These are phyloP conservation scores for Podila horticola DNA, from an alignment of 192 early-diverging fungal species.

Conservation along the genomic window DNA sequence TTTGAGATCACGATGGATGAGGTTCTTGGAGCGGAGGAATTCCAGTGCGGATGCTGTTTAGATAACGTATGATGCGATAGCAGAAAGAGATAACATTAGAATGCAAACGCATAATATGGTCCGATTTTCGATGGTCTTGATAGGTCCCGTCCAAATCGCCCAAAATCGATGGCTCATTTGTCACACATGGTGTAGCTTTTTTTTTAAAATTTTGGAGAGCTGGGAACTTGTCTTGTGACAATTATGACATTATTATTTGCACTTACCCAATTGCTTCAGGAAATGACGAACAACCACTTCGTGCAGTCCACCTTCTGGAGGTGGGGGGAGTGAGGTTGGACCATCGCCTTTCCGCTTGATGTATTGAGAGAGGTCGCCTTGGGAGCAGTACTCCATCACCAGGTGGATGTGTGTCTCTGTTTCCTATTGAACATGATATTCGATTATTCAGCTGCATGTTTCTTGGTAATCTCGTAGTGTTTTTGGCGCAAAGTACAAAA, in stretches of 20 bases:
- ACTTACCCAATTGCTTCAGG: slow-evolving; percentile 82
- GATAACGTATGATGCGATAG: slow-evolving; percentile 1
- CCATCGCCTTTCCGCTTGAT: slow-evolving; percentile 76
- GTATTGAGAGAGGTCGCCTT: slow-evolving; percentile 93
- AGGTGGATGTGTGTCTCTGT: slow-evolving; percentile 94
- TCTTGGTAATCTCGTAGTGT: too few species aligned
- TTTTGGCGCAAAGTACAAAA: not conserved
- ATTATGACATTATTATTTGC: not conserved
- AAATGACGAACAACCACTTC: slow-evolving; percentile 87
- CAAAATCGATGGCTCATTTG: too few species aligned
- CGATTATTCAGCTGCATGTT: not conserved
- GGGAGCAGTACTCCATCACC: slow-evolving; percentile 97
- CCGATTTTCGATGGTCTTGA: not conserved
- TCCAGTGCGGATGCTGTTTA: slow-evolving; percentile 80
- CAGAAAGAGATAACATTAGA: slow-evolving; percentile 6
- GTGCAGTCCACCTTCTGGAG: slow-evolving; percentile 80
- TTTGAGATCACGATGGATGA: slow-evolving; percentile 98
- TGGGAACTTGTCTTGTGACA: too few species aligned
- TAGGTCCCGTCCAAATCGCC: not conserved
- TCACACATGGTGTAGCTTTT: too few species aligned
- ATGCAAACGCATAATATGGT: slow-evolving; percentile 12
- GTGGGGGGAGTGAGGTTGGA: slow-evolving; percentile 59
- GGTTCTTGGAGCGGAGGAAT: slow-evolving; percentile 84
- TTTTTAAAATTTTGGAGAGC: too few species aligned
- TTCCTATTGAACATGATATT: slow-evolving; percentile 64